Evolutionary conservation across 805 yeast genomes (phyloP), one percentile per base, ranked within the genome.

Genomic region (Ogataea nakhonphanomensis): DNA sequence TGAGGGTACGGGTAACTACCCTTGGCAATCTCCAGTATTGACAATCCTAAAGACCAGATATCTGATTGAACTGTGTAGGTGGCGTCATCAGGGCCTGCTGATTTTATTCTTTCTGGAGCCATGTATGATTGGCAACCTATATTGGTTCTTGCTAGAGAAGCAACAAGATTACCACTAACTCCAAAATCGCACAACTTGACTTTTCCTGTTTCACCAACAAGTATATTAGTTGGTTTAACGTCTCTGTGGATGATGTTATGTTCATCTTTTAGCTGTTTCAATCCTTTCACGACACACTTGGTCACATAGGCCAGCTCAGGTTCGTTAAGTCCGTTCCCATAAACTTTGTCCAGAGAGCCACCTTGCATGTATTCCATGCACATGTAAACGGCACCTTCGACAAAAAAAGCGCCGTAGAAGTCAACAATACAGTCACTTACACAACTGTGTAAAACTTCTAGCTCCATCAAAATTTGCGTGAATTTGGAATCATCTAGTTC

Each of bases 301-400:
- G 95, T 77, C 33, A 90, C 82, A 51, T 74, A 78, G 2, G 95
- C 95, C 43, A 91, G 67, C 48, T 83, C 82, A 6, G 79, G 76
- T 59, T 91, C 99, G 48, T 81, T 84, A 24, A 84, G 69, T 30
- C 90, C 88, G 34, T 67, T 69, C 3, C 79, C 83, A 62, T 89
- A 91, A 11, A 90, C 71, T 57, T 84, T 86, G 64, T 91, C 96
- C 44, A 91, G 66, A 0, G 96, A 87, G 0, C 96, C 96, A 34
- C 96, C 97, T 61, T 88, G 95, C 99, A 91, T 91, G 61, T 81
- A 87, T 65, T 91, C 99, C 76, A 91, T 91, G 66, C 98, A 93
- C 87, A 91, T 88, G 65, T 90, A 93, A 21, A 91, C 99, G 1
- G 97, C 96, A 33, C 97, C 96, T 64, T 93, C 99, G 24, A 88